These are phyloP conservation scores for Aethionema arabicum DNA, from an alignment of 345 rosid genomes.

Conservation along the genomic window DNA sequence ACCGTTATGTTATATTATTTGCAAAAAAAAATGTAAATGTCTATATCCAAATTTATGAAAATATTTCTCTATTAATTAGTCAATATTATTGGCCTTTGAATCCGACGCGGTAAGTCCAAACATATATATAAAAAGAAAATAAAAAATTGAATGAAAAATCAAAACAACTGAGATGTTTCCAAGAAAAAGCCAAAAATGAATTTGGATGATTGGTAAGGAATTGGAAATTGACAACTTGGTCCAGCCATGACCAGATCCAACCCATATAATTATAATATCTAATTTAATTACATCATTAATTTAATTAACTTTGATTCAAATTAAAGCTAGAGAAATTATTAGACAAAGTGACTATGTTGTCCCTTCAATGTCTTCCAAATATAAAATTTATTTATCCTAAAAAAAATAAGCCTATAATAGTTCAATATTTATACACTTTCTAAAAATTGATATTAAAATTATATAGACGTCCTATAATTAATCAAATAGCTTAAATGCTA, in stretches of 20 bases:
- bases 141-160: neutral
- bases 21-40: conserved; percentile 3
- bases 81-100: conserved; percentile 1
- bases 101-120: conserved; percentile 12
- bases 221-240: conserved; percentile 45
- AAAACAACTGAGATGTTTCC: conserved; percentile 27
- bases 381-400: too few relatives aligned
- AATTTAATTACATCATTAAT: conserved; percentile 12
- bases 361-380: conserved; percentile 26
- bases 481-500: too few relatives aligned
- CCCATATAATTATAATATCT: neutral
- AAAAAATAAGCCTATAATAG: too few relatives aligned
- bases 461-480: too few relatives aligned
- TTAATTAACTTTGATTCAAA: conserved; percentile 16
- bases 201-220: conserved; percentile 36
- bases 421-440: too few relatives aligned
- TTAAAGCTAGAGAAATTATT: neutral
- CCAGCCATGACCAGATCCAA: conserved; percentile 47
- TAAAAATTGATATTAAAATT: too few relatives aligned
- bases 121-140: conserved; percentile 6
- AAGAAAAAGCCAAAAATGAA: conserved; percentile 25
- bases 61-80: neutral
- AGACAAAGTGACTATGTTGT: conserved; percentile 13
- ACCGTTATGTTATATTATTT: neutral
- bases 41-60: neutral